A percentile compares a stretch with the other conserved stretches of the same genome.
Conservation (phyloP, 2,329 filamentous ascomycete genomes). For the Bipolaris bicolor region DNA sequence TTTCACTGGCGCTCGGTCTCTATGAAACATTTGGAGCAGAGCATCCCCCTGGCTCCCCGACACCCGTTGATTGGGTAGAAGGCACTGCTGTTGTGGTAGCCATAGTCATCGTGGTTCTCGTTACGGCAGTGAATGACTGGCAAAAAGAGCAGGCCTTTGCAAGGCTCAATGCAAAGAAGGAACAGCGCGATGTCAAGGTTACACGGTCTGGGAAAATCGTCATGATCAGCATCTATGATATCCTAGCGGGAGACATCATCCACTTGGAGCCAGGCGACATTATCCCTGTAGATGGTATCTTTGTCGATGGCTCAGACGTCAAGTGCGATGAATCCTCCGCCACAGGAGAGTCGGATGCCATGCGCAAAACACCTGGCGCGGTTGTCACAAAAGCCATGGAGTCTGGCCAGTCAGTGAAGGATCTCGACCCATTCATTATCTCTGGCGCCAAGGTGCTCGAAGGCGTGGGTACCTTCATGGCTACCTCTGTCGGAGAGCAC, state of each 20-base stretch:
- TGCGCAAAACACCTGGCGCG: conserved; percentile 68
- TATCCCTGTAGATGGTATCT: conserved; percentile 71
- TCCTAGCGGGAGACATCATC: conserved; percentile 72
- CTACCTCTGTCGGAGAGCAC: conserved; percentile 62
- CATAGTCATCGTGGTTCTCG: conserved; percentile 47
- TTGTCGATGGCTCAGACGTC: conserved; percentile 68
- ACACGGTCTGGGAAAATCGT: conserved; percentile 69
- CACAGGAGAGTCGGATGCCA: conserved; percentile 73
- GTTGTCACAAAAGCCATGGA: conserved; percentile 64
- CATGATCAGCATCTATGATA: conserved; percentile 63
- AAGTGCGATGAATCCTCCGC: conserved; percentile 76
- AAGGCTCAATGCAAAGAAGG: conserved; percentile 45
- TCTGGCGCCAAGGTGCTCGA: conserved; percentile 64
- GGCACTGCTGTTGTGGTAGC: conserved; percentile 48
- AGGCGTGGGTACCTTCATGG: conserved; percentile 58
- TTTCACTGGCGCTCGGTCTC: conserved; percentile 72
- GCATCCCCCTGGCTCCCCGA: conserved; percentile 51
- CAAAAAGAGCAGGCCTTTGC: conserved; percentile 48
- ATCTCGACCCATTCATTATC: conserved; percentile 69
- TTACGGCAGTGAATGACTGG: conserved; percentile 47
- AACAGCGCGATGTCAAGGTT: conserved; percentile 45
- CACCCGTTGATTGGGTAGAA: conserved; percentile 50
- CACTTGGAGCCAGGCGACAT: conserved; percentile 73
- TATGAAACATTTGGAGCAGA: conserved; percentile 67
- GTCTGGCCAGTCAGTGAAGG: conserved; percentile 54